Evolutionary conservation across 352 stramenopile genomes (phyloP), one percentile per base, ranked within the genome.

Genomic region (Phytophthora gonapodyides): DNA sequence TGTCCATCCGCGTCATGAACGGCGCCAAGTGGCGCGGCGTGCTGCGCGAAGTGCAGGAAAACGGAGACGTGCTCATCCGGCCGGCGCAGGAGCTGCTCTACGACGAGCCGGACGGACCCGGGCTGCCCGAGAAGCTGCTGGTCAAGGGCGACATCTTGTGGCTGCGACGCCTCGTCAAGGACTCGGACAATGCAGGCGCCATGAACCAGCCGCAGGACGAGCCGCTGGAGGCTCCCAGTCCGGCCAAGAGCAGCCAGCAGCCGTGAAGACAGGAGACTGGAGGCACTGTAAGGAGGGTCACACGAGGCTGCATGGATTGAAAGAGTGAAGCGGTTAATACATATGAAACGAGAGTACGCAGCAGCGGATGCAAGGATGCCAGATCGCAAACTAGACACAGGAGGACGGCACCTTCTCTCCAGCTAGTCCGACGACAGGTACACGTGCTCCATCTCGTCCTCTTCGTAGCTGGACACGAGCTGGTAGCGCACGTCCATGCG

Each of bases 371-470:
- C 16, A 63, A n/a, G 30, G 41, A 44, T 36, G 44, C 21, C 21
- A 44, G 46, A 63, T 61, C 27, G 37, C 30, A 35, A 34, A 34
- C 47, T 55, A 35, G 12, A 55, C 12, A 45, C 15, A 10, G 41
- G 7, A 13, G 40, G 33, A 7, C 42, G 6, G 30, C 21, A 31
- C 21, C 11, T 13, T 11, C 21, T 13, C 34, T n/a, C 47, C 33
- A 7, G 30, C 55, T 71, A 94, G 27, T 92, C 82, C 6, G 77
- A 62, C 38, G 80, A 89, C 56, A 91, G 71, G 38, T 94, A 94
- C 9, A 84, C 78, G 60, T 94, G 81, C 69, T 92, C 82, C 67
- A 89, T 72, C 66, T 86, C 71, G 66, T 92, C 81, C 43, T 93
- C 84, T 69, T 94, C 82, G 62, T 94, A 91, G 16, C 63, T 84